Conservation (phyloP, 352 stramenopile genomes). For the Phytophthora litchii region DNA sequence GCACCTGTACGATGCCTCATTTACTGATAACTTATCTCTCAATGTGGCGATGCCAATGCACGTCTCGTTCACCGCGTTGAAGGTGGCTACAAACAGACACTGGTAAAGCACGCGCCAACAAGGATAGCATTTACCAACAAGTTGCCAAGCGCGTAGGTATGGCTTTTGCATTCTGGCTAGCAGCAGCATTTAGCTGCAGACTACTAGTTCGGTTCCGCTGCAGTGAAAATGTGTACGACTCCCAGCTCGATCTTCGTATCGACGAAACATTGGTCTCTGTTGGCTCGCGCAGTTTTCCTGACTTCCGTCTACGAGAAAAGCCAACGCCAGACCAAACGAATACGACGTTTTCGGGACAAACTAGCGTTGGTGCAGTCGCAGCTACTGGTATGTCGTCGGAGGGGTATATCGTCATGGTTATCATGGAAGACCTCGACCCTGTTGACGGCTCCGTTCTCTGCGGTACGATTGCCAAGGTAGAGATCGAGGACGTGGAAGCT, state of each 20-base stretch:
- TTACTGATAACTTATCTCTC: background rate
- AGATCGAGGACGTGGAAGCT: constrained; percentile 1
- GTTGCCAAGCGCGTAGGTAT: background rate
- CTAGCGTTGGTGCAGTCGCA: background rate
- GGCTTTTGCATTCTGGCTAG: constrained; percentile 5
- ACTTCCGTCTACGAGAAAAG: constrained; percentile 1
- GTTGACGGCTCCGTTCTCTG: background rate
- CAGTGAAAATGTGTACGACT: background rate
- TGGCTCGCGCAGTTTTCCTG: background rate
- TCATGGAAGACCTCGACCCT: constrained; percentile 12
- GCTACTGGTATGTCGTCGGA: background rate
- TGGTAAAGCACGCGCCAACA: background rate
- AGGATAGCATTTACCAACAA: background rate
- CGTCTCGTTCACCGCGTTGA: constrained; percentile 8
- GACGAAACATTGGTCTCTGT: background rate
- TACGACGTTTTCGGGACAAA: background rate
- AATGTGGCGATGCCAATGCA: constrained; percentile 8
- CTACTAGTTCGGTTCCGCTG: background rate
- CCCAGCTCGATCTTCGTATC: constrained; percentile 1
- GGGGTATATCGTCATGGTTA: constrained; percentile 8
- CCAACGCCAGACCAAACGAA: background rate
- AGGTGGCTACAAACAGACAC: constrained; percentile 9
- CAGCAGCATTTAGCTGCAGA: background rate
- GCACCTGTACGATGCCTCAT: background rate
- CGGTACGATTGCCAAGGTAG: constrained; percentile 6